Evolutionary conservation across 2,329 filamentous ascomycete genomes (phyloP), one percentile per base, ranked within the genome.

Genomic region (Phyllachora maydis): DNA sequence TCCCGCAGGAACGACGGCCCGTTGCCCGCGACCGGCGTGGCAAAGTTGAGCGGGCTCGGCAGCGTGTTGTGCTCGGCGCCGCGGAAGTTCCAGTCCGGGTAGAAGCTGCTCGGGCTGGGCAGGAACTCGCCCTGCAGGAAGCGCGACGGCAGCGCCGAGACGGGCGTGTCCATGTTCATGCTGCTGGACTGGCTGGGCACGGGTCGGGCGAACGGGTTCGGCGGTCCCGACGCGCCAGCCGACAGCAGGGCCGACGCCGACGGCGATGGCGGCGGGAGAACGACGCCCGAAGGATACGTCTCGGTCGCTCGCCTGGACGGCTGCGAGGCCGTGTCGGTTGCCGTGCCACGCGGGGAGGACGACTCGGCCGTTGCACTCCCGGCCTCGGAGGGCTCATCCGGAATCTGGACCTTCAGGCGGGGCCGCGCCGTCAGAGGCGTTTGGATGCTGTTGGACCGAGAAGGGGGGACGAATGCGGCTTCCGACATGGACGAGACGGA

Each of bases 161-260:
- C 82, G 0, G 88, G 88, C 0, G 88, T 88, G 40, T 88, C 71
- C 21, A 67, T 63, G 30, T 52, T 51, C n/a, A n/a, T n/a, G 23
- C 43, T 52, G 29, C 39, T 53, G 36, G 61, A 66, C 27, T 67
- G 59, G 14, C 82, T 78, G 4, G 77, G 81, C 14, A 72, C 65
- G 1, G 85, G 88, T 19, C 85, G 65, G 6, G 88, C 88, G 45
- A 95, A 98, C 0, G 88, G 88, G 43, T 98, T 98, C 3, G 82
- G 82, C 9, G 88, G 88, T 0, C 88, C 88, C 18, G 73, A 75
- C 6, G 88, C 85, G 19, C 88, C 88, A 1, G 88, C 88, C 22
- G 82, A 92, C 26, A 93, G 56, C 5, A 95, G 57, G 3, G 81
- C 69, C 12, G 76, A 76, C 3, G 81, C 77, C 15, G 81, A 91